Evolutionary conservation across 495 filamentous ascomycete genomes (phyloP), one percentile per base, ranked within the genome.

Genomic region (Aspergillus steynii): DNA sequence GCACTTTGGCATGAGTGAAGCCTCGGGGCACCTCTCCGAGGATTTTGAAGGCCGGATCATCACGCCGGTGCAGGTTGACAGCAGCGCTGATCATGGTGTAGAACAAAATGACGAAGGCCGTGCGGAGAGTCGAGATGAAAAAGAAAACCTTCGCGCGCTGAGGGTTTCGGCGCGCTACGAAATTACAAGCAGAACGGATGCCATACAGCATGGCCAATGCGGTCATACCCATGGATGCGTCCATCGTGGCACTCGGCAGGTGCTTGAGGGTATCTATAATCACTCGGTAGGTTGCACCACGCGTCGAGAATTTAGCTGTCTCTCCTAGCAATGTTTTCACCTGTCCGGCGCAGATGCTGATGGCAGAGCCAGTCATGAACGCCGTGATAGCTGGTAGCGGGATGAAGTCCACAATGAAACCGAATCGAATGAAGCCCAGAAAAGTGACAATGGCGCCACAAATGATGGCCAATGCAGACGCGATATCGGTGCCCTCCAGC

Each of bases 361-460:
- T 77, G 28, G 95, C 96, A 0, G 95, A 96, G 5, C 95, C 95
- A 2, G 95, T 98, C 93, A 99, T 98, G 84, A 96, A 99, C 2
- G 95, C 93, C 6, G 90, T 91, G 56, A 98, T 96, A 1, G 95
- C 89, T 1, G 91, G 86, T 32, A 99, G 83, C 1, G 95, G 88
- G 71, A 99, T 99, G 69, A 98, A 88, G 61, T 99, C 95, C n/a
- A 98, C 96, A 32, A 99, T 90, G 84, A 93, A 96, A 25, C 95
- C 95, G 34, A 88, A 82, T 12, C 93, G 85, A 47, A 89, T 75
- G 4, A 97, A 74, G 5, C 95, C 95, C 61, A 99, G 80, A 62
- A 88, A 86, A 51, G 85, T 78, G 27, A 98, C 90, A 56, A 98
- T 91, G 15, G 76, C 80, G 37, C 95, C 95, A 37, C 85, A 82